Evolutionary conservation across 1,284 basidiomycete species (phyloP).

Genomic region (Boletus sp.): DNA sequence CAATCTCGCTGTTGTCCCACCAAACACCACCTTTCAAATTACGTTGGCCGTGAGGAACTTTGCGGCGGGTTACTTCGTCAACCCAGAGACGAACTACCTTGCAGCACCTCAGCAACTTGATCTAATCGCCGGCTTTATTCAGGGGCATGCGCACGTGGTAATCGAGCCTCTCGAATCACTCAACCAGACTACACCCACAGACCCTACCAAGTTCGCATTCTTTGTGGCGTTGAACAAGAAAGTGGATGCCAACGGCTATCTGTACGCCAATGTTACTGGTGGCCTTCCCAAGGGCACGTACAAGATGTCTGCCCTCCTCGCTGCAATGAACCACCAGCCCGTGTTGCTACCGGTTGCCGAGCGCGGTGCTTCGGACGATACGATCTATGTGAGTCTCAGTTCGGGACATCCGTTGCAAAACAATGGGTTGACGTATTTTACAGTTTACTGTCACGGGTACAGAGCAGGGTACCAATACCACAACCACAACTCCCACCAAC

Average conservation of each 20-base stretch:
- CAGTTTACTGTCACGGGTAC: slow-evolving; percentile 48
- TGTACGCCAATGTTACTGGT: slow-evolving; percentile 52
- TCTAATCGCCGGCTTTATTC: slow-evolving; percentile 43
- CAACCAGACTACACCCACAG: slow-evolving; percentile 48
- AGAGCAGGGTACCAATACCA: slow-evolving; percentile 21
- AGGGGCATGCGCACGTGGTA: slow-evolving; percentile 65
- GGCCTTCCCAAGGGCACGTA: slow-evolving; percentile 59
- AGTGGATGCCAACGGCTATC: slow-evolving; percentile 45
- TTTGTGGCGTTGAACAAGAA: slow-evolving; percentile 62
- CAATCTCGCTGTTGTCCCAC: slow-evolving; percentile 42
- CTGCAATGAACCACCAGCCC: slow-evolving; percentile 62
- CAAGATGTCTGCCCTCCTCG: slow-evolving; percentile 49
- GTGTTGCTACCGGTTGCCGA: slow-evolving; percentile 50
- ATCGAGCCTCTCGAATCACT: slow-evolving; percentile 54
- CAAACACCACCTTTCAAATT: slow-evolving; percentile 46
- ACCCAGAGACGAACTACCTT: slow-evolving; percentile 53
- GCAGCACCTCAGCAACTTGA: slow-evolving; percentile 59
- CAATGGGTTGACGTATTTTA: slow-evolving; percentile 5
- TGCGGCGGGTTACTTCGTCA: slow-evolving; percentile 51
- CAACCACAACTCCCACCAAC: slow-evolving; percentile 13
- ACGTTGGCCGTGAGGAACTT: slow-evolving; percentile 44
- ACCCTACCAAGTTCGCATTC: slow-evolving; percentile 61
- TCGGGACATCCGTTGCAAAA: neutral
- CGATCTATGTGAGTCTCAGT: slow-evolving; percentile 49
- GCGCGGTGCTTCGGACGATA: slow-evolving; percentile 60